phyloP scores from a whole-genome alignment of 768 basidiomycete genomes.

The Naganishia vaughanmartiniae region DNA sequence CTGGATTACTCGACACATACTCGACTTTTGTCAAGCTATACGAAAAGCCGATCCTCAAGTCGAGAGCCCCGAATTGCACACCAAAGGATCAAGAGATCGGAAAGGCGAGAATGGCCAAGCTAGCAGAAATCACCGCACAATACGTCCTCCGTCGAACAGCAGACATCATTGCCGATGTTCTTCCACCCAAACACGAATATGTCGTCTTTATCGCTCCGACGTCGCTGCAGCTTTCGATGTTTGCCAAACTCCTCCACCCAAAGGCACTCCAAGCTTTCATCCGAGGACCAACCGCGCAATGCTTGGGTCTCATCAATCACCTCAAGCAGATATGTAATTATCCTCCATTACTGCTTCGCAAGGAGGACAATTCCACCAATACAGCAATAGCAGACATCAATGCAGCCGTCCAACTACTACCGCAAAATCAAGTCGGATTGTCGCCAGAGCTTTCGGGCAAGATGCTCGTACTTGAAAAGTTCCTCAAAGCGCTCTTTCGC shows the following conservation, averaged over 20 bases:
- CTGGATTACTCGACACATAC: slow-evolving; percentile 67
- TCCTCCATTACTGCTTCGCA: slow-evolving; percentile 54
- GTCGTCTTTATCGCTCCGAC: slow-evolving; percentile 95
- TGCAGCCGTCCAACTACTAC: slow-evolving; percentile 58
- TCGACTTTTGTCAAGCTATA: slow-evolving; percentile 61
- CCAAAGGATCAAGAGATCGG: slow-evolving; percentile 73
- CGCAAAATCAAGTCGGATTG: slow-evolving; percentile 56
- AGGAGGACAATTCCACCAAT: not conserved
- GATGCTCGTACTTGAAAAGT: slow-evolving; percentile 41
- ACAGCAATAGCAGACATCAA: slow-evolving; percentile 31
- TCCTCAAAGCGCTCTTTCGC: slow-evolving; percentile 39
- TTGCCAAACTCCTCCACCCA: slow-evolving; percentile 69
- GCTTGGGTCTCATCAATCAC: slow-evolving; percentile 70
- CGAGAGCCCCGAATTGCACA: slow-evolving; percentile 73
- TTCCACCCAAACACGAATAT: slow-evolving; percentile 95
- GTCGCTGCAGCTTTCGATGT: slow-evolving; percentile 73
- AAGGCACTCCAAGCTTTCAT: slow-evolving; percentile 68
- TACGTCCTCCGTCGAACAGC: slow-evolving; percentile 90
- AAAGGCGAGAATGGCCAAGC: slow-evolving; percentile 71
- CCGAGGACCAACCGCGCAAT: slow-evolving; percentile 69
- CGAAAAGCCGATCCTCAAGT: slow-evolving; percentile 80
- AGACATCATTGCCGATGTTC: slow-evolving; percentile 70
- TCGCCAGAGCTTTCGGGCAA: slow-evolving; percentile 55
- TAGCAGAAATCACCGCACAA: slow-evolving; percentile 70
- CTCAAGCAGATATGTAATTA: slow-evolving; percentile 91